These are phyloP conservation scores for Marchantia paleacea DNA, from an alignment of 225 moss, liverwort and hornwort species.

Conservation along the genomic window DNA sequence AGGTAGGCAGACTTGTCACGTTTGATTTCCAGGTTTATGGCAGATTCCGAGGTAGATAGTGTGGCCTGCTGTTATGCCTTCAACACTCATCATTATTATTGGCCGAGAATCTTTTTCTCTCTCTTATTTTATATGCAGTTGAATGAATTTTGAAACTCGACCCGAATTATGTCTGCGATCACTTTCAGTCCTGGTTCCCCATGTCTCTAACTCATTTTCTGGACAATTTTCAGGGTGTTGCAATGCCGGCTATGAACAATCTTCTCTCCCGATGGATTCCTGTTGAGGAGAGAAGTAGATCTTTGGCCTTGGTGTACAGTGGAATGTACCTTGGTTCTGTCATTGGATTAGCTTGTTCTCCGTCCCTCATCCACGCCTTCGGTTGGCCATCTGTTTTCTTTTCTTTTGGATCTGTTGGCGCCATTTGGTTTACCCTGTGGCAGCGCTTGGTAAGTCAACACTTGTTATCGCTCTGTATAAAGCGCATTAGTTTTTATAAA, in stretches of 20 bases:
- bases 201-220: too few relatives aligned
- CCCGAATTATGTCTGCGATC: not conserved
- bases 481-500: too few relatives aligned
- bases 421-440: slow-evolving; percentile 82
- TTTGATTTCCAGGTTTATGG: not conserved
- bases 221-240: slow-evolving; percentile 64
- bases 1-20: slow-evolving; percentile 41
- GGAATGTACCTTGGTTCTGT: slow-evolving; percentile 99
- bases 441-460: slow-evolving; percentile 56
- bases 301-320: slow-evolving; percentile 92
- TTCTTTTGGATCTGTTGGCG: slow-evolving; percentile 83
- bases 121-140: not conserved
- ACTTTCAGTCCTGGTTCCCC: not conserved
- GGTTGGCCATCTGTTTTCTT: slow-evolving; percentile 98
- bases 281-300: slow-evolving; percentile 77
- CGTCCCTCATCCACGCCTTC: slow-evolving; percentile 74
- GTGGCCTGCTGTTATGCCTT: not conserved
- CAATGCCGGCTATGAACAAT: slow-evolving; percentile 99
- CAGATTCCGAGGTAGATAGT: not conserved
- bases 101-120: not conserved
- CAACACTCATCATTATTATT: not conserved
- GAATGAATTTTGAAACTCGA: not conserved
- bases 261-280: slow-evolving; percentile 93
- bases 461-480: not conserved
- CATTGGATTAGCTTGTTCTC: slow-evolving; percentile 84